phyloP scores from a whole-genome alignment of 208 protist genomes.

The Zelonia costaricensis region DNA sequence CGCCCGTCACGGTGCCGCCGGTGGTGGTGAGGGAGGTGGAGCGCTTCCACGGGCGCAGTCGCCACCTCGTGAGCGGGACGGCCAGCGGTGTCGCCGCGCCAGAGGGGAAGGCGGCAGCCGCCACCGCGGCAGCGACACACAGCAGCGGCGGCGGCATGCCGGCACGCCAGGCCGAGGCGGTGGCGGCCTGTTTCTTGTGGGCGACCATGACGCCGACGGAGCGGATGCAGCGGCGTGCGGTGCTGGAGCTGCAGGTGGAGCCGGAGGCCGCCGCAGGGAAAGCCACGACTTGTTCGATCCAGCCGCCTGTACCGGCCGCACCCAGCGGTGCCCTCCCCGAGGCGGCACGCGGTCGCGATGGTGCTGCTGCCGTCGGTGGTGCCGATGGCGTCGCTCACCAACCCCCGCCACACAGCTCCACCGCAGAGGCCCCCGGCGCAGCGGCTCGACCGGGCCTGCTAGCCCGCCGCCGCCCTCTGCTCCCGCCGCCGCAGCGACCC shows the following conservation, averaged over 20 bases:
- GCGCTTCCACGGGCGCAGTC: constrained; percentile 54
- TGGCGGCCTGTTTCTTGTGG: constrained; percentile 50
- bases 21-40: constrained; percentile 49
- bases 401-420: too few species aligned
- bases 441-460: too few species aligned
- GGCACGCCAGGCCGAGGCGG: constrained; percentile 31
- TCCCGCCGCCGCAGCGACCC: too few species aligned
- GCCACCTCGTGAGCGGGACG: constrained; percentile 24
- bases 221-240: constrained; percentile 13
- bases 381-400: too few species aligned
- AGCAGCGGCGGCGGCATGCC: neutral
- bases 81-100: neutral
- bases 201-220: constrained; percentile 31
- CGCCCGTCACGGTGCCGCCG: constrained; percentile 34
- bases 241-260: constrained; percentile 18
- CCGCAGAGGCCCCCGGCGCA: too few species aligned
- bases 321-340: too few species aligned
- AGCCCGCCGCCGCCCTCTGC: too few species aligned
- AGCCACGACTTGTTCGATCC: too few species aligned
- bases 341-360: too few species aligned
- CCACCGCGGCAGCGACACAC: neutral
- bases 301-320: neutral
- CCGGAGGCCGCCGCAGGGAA: too few species aligned
- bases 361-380: too few species aligned
- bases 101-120: too few species aligned